Percentiles rank a stretch among this genome's conserved stretches.
Conservation (phyloP, 768 basidiomycete genomes). For the Dictyophora rubrovolvata region DNA sequence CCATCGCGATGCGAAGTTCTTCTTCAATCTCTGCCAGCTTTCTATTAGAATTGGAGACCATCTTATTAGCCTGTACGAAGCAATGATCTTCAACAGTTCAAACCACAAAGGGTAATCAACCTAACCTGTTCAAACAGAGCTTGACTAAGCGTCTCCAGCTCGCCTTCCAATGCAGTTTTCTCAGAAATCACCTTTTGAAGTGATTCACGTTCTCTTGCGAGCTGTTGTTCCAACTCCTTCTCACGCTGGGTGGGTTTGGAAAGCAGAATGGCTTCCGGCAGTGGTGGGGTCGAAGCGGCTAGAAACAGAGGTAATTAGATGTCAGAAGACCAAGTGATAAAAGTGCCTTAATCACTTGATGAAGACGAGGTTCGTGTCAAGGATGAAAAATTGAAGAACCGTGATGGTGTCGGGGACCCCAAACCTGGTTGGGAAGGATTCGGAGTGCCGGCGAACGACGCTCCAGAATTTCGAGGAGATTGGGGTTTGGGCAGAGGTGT, state of each 20-base stretch:
- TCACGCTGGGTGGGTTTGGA: not conserved
- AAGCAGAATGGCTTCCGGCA: not conserved
- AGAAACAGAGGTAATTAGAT: not conserved
- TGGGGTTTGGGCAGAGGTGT: not conserved
- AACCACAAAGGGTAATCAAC: not conserved
- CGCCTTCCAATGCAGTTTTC: conserved; percentile 59
- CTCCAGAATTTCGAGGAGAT: not conserved
- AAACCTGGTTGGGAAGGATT: not conserved
- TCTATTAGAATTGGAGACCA: conserved; percentile 73
- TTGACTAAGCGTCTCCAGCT: conserved; percentile 69
- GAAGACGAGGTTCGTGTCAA: not conserved
- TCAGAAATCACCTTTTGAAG: conserved; percentile 40
- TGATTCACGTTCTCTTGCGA: conserved; percentile 42
- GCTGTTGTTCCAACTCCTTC: conserved; percentile 34
- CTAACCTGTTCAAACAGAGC: conserved; percentile 79
- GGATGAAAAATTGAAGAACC: conserved; percentile 8
- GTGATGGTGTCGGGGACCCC: not conserved
- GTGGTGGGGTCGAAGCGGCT: not conserved
- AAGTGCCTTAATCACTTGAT: not conserved
- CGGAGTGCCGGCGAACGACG: not conserved
- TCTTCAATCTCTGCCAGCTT: conserved; percentile 64
- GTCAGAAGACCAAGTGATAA: not conserved
- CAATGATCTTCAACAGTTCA: not conserved
- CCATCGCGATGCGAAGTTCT: conserved; percentile 47
- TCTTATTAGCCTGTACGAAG: conserved; percentile 64